A percentile compares a stretch with the other conserved stretches of the same genome.
Evolutionary conservation across 2,329 filamentous ascomycete species (phyloP).

Genomic region (Magnaporthiopsis incrustans): DNA sequence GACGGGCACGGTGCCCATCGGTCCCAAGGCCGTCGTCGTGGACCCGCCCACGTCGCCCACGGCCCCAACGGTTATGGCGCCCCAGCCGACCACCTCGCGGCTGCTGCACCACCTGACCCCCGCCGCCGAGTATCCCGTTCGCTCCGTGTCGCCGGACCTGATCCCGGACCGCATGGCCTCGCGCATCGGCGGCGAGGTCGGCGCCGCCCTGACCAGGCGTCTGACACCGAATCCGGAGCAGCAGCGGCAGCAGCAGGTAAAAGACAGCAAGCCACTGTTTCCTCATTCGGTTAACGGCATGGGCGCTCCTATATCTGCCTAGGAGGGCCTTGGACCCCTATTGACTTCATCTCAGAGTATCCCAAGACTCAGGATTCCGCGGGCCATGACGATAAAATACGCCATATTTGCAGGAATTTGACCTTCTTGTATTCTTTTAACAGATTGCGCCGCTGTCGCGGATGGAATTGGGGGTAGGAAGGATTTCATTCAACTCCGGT

Average conservation of each 20-base stretch:
- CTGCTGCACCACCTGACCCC: conserved; percentile 45
- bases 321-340: not conserved
- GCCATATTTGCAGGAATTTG: not conserved
- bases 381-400: not conserved
- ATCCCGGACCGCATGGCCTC: conserved; percentile 56
- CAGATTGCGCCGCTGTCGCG: not conserved
- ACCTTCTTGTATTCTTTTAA: not conserved
- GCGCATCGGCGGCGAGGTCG: conserved; percentile 44
- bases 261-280: not conserved
- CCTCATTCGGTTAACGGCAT: not conserved
- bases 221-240: conserved; percentile 41
- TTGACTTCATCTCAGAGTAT: no score
- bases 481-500: no score
- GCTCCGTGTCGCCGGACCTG: conserved; percentile 50
- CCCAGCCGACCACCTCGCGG: conserved; percentile 47
- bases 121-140: conserved; percentile 44
- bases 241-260: conserved; percentile 4
- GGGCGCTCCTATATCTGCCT: not conserved
- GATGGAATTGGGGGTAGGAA: not conserved
- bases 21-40: conserved; percentile 25
- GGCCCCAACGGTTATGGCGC: conserved; percentile 38
- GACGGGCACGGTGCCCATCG: conserved; percentile 27
- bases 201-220: conserved; percentile 33
- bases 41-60: conserved; percentile 25
- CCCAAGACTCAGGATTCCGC: not conserved